Evolutionary conservation across 495 filamentous ascomycete species (phyloP).

Genomic region (Trichoderma parareesei): DNA sequence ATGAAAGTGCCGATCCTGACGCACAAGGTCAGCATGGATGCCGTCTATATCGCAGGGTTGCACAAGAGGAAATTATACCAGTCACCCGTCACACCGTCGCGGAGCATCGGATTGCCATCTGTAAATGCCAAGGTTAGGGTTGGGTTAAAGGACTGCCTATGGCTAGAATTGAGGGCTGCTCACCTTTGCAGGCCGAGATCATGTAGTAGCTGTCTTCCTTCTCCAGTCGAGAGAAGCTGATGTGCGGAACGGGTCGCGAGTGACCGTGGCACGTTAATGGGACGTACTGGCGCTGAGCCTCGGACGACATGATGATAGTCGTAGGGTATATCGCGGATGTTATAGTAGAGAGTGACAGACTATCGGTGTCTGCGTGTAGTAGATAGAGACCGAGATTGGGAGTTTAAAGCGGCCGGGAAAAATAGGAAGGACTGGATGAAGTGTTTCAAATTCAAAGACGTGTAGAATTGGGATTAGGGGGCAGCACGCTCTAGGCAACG

Average conservation of each 20-base stretch:
- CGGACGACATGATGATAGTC: constrained; percentile 33
- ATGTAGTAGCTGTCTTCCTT: constrained; percentile 86
- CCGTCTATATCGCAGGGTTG: not conserved
- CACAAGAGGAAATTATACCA: constrained; percentile 42
- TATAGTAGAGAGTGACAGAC: not conserved
- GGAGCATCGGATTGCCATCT: constrained; percentile 98
- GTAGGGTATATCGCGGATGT: not conserved
- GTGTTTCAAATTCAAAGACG: not conserved
- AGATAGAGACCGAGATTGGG: not conserved
- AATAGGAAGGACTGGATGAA: not conserved
- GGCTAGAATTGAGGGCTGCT: constrained; percentile 4
- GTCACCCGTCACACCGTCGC: constrained; percentile 92
- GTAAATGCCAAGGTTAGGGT: constrained; percentile 14
- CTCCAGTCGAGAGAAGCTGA: constrained; percentile 79
- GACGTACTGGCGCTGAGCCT: constrained; percentile 51
- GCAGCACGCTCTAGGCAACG: not conserved
- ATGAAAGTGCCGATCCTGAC: constrained; percentile 92
- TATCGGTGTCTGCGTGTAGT: not conserved
- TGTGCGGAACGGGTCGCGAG: constrained; percentile 88
- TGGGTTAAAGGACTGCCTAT: not conserved
- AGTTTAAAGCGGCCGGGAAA: not conserved
- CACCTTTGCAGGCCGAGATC: constrained; percentile 98
- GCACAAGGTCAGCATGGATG: constrained; percentile 10
- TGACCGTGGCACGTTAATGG: constrained; percentile 96
- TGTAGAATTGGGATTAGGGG: not conserved